Evolutionary conservation across 805 yeast genomes (phyloP), one percentile per base, ranked within the genome.

Genomic region (Blastobotrys robertii): DNA sequence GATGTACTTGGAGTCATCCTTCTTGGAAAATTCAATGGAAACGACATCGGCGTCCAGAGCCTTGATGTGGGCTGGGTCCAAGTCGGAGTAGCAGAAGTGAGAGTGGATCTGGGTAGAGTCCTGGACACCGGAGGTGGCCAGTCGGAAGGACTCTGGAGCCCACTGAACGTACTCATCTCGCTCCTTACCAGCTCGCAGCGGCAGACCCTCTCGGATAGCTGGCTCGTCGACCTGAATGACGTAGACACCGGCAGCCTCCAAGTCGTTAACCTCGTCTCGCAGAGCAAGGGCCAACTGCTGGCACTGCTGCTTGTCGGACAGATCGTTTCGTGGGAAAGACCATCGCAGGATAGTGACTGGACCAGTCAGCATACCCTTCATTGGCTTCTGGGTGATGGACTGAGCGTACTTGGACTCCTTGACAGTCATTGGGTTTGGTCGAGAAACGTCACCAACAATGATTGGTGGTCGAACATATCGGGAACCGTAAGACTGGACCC

Each of bases 401-500:
- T 92, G 98, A 60, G 98, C 98, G 73, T 86, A 92, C 64, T 92
- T 95, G 51, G 97, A 88, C 78, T 92, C 98, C 78, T 87, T 90
- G 58, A 92, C 97, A 59, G 98, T 81, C 96, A 92, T 90, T 57
- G 97, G 84, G 66, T 77, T 79, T 68, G 98, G 97, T 78, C 98
- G 88, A 44, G 97, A 88, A 62, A 92, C 86, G 70, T 92, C 98
- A 77, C 98, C 98, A 61, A 90, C 97, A 69, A 92, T 80, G 64
- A 92, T 84, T 61, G 98, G 98, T 67, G 98, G 98, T 77, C 98
- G 87, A 59, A 92, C 99, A 74, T 92, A 92, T 77, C 99, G 85
- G 56, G 98, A 88, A 78, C 99, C 99, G 71, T 90, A 92, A 57
- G 98, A 92, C 79, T 92, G 99, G 62, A 92, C 99, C 99, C 99